Evolutionary conservation across 148 eudicot genomes (phyloP).

Genomic region (Linanthus parryae): DNA sequence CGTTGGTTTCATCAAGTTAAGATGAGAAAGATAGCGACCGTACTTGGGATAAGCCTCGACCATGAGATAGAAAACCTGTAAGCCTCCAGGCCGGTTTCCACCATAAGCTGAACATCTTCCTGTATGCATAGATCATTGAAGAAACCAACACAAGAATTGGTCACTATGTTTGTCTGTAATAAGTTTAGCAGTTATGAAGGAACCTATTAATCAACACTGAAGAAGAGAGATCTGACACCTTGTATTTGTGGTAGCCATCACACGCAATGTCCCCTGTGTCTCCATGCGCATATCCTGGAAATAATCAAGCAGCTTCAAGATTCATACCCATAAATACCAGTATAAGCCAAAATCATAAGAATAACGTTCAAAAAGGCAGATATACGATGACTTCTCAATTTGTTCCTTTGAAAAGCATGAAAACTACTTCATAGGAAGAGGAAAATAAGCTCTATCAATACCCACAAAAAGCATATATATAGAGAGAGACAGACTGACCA

Average conservation of each 20-base stretch:
- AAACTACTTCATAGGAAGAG: too few relatives aligned
- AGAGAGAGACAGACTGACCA: conserved; percentile 13
- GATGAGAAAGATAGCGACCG: conserved; percentile 1
- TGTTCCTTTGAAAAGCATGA: background rate
- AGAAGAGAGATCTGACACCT: conserved; percentile 21
- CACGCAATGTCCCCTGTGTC: conserved; percentile 45
- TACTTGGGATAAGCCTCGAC: conserved; percentile 67
- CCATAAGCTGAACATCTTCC: conserved; percentile 63
- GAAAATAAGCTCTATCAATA: too few relatives aligned
- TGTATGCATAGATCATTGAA: conserved; percentile 16
- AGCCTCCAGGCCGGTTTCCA: conserved; percentile 56
- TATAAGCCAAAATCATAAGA: too few relatives aligned
- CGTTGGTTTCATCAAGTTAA: background rate
- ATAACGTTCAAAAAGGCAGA: too few relatives aligned
- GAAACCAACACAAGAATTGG: too few relatives aligned
- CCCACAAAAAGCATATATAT: too few relatives aligned
- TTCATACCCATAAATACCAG: too few relatives aligned
- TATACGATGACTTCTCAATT: too few relatives aligned
- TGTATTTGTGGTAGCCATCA: conserved; percentile 63
- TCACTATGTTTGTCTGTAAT: too few relatives aligned
- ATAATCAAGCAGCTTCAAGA: too few relatives aligned
- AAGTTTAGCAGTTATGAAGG: too few relatives aligned
- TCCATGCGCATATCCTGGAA: conserved; percentile 21
- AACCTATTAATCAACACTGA: too few relatives aligned
- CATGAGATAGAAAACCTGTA: conserved; percentile 64